These are phyloP conservation scores for Aspergillus saccharolyticus DNA, from an alignment of 495 filamentous ascomycete species.

Conservation along the genomic window DNA sequence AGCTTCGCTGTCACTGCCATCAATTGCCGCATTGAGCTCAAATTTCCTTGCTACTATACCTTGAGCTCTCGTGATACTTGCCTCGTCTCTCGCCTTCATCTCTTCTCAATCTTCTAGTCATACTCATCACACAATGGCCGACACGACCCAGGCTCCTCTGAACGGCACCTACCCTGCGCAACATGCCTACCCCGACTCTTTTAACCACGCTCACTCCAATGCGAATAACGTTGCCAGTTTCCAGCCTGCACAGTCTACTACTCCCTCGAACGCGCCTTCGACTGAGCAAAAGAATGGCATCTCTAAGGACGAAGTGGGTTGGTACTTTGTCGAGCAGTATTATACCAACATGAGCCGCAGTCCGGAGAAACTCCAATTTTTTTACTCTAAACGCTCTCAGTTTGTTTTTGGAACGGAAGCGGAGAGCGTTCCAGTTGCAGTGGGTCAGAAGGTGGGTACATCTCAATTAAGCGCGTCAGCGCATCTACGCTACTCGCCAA, in stretches of 20 bases:
- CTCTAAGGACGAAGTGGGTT: slow-evolving; percentile 86
- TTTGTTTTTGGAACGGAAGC: slow-evolving; percentile 83
- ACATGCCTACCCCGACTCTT: slow-evolving; percentile 39
- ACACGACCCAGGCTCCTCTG: slow-evolving; percentile 39
- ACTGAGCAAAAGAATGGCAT: slow-evolving; percentile 43
- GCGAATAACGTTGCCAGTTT: slow-evolving; percentile 40
- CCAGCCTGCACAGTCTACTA: slow-evolving; percentile 42
- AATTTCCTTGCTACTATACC: slow-evolving; percentile 3
- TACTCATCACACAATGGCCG: slow-evolving; percentile 36
- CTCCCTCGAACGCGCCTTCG: slow-evolving; percentile 37
- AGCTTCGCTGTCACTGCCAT: slow-evolving; percentile 1
- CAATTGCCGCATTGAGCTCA: slow-evolving; percentile 6
- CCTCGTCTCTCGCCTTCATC: slow-evolving; percentile 2
- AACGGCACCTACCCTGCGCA: slow-evolving; percentile 44
- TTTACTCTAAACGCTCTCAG: slow-evolving; percentile 78
- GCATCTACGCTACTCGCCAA: background rate
- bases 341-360: slow-evolving; percentile 94
- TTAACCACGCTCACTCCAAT: slow-evolving; percentile 31
- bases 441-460: slow-evolving; percentile 74
- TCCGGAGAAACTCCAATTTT: slow-evolving; percentile 87
- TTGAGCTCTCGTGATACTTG: slow-evolving; percentile 16
- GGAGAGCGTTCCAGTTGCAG: slow-evolving; percentile 72
- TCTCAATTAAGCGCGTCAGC: background rate
- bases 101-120: slow-evolving; percentile 16
- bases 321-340: slow-evolving; percentile 99